A percentile compares a stretch with the other conserved stretches of the same genome.
These are phyloP conservation scores for Calonectria fujianensis DNA, from an alignment of 2,329 filamentous ascomycete genomes.

Conservation along the genomic window DNA sequence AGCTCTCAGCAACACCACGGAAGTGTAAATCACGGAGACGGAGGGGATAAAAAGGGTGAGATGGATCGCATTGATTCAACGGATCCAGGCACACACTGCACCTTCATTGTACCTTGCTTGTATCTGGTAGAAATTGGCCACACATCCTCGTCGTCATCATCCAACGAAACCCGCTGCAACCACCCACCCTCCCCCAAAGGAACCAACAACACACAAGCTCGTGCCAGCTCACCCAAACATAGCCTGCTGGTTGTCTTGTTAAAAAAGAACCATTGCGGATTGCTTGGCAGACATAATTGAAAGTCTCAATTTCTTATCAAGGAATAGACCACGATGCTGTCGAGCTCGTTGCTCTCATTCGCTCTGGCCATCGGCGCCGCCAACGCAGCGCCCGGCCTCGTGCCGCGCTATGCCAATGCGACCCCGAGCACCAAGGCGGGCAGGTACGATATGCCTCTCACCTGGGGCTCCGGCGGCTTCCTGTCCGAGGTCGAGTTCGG, in stretches of 20 bases:
- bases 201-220: not conserved
- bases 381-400: constrained; percentile 31
- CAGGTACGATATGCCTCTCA: constrained; percentile 33
- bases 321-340: constrained; percentile 1
- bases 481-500: constrained; percentile 35
- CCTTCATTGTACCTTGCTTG: not conserved
- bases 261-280: not conserved
- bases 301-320: not conserved
- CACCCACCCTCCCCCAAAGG: not conserved
- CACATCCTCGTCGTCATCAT: constrained; percentile 1
- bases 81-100: not conserved
- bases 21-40: constrained; percentile 31
- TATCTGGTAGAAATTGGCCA: constrained; percentile 10
- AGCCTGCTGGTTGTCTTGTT: not conserved
- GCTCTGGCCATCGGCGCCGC: constrained; percentile 24
- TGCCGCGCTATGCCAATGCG: constrained; percentile 21
- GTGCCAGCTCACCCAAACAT: not conserved
- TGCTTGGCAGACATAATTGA: not conserved
- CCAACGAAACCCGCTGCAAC: constrained; percentile 1
- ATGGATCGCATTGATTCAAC: not conserved
- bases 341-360: constrained; percentile 22
- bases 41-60: constrained; percentile 26
- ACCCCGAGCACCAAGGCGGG: constrained; percentile 12
- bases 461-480: constrained; percentile 25
- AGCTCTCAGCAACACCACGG: not conserved